Conservation (phyloP, 371 early-diverging fungal species). For the Mortierella sp. region DNA sequence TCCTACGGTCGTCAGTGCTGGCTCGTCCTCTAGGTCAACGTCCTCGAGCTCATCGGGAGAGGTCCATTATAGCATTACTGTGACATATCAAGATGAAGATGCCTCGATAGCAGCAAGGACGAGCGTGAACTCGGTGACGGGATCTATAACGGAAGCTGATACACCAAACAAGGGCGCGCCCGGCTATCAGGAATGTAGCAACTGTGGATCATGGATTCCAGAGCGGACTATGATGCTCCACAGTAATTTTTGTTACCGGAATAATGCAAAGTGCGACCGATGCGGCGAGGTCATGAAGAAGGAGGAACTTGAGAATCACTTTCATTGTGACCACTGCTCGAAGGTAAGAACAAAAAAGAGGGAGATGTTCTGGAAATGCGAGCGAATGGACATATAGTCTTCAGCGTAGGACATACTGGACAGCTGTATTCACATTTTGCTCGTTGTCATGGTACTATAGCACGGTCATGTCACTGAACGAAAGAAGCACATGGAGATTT, state of each 20-base stretch:
- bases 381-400: neutral
- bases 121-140: neutral
- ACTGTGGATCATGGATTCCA: slow-evolving; percentile 80
- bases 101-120: slow-evolving; percentile 7
- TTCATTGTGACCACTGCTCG: slow-evolving; percentile 85
- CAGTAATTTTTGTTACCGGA: slow-evolving; percentile 80
- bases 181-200: slow-evolving; percentile 70
- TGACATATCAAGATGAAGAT: slow-evolving; percentile 21
- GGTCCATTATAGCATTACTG: slow-evolving; percentile 20
- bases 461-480: slow-evolving; percentile 60
- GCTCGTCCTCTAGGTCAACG: slow-evolving; percentile 5
- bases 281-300: slow-evolving; percentile 80
- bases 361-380: too few species aligned
- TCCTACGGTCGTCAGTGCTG: neutral
- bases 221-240: slow-evolving; percentile 72
- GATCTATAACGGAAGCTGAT: slow-evolving; percentile 4
- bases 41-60: slow-evolving; percentile 9
- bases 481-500: slow-evolving; percentile 74
- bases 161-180: slow-evolving; percentile 47
- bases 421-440: too few species aligned
- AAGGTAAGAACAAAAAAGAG: slow-evolving; percentile 26
- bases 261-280: slow-evolving; percentile 74
- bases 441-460: too few species aligned
- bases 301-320: slow-evolving; percentile 74
- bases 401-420: too few species aligned